Evolutionary conservation across 108 stramenopile species (phyloP).

Genomic region (Pelagomonas calceolata): DNA sequence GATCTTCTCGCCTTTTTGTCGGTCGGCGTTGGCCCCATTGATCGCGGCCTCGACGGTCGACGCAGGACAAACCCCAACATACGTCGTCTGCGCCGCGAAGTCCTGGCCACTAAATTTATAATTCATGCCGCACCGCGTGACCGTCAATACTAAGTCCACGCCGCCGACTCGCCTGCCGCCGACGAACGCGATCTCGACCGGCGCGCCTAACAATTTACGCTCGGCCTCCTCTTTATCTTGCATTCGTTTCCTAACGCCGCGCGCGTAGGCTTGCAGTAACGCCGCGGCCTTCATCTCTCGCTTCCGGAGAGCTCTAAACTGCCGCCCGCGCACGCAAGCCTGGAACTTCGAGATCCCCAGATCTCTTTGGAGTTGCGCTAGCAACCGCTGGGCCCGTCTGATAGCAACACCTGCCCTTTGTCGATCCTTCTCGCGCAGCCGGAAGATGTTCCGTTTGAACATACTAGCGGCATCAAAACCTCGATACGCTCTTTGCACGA

Average conservation of each 20-base stretch:
- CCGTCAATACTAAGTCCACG: neutral
- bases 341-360: too few species aligned
- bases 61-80: neutral
- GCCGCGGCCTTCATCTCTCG: neutral
- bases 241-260: neutral
- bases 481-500: too few species aligned
- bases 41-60: neutral
- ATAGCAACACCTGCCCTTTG: too few species aligned
- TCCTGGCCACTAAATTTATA: slow-evolving; percentile 7
- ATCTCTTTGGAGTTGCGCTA: too few species aligned
- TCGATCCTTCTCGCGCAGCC: too few species aligned
- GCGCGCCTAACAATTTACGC: slow-evolving; percentile 2
- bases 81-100: slow-evolving; percentile 1
- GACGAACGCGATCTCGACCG: slow-evolving; percentile 9
- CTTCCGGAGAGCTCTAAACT: too few species aligned
- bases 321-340: too few species aligned
- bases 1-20: too few species aligned
- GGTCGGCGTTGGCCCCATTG: neutral
- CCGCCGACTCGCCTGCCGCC: slow-evolving; percentile 1
- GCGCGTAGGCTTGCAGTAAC: neutral
- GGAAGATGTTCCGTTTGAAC: too few species aligned
- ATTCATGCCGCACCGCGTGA: slow-evolving; percentile 10
- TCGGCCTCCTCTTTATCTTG: neutral
- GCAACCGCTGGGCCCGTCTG: too few species aligned
- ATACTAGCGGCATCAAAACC: too few species aligned